Evolutionary conservation across 116 monocot genomes (phyloP).

Genomic region (Phalaenopsis hybrid): DNA sequence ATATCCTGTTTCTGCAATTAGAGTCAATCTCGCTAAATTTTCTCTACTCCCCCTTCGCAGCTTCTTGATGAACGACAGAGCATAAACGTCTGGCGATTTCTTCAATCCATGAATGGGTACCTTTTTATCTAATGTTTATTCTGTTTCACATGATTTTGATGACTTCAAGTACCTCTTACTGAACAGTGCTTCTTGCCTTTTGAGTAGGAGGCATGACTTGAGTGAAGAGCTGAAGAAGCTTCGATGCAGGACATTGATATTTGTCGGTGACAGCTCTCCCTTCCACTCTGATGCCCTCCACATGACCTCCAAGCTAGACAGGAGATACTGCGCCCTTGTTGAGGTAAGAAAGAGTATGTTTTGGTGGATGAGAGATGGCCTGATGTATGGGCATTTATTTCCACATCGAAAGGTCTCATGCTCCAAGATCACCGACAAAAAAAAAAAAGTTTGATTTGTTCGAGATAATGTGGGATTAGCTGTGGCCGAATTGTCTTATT

Average conservation of each 20-base stretch:
- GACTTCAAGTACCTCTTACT: too few relatives aligned
- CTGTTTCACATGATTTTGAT: too few relatives aligned
- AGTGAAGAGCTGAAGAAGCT: constrained; percentile 63
- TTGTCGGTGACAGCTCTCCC: constrained; percentile 63
- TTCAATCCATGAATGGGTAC: constrained; percentile 77
- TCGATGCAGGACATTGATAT: constrained; percentile 65
- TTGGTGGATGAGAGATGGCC: too few relatives aligned
- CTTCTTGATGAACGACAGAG: constrained; percentile 76
- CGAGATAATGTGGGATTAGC: too few relatives aligned
- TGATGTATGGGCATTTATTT: too few relatives aligned
- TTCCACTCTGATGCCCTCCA: constrained; percentile 67
- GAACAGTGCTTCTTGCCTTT: too few relatives aligned
- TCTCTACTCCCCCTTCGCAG: constrained; percentile 23
- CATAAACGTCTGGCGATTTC: constrained; percentile 69
- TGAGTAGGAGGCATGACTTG: constrained; percentile 48
- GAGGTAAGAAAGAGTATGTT: constrained; percentile 31
- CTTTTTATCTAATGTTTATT: too few relatives aligned
- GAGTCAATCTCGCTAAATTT: not conserved
- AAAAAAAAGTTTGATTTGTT: too few relatives aligned
- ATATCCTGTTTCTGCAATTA: not conserved
- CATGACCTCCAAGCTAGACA: constrained; percentile 63
- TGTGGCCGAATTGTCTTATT: too few relatives aligned
- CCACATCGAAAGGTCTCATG: too few relatives aligned
- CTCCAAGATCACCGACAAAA: too few relatives aligned
- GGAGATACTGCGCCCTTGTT: constrained; percentile 70